Percentiles rank a stretch among this genome's conserved stretches.
phyloP scores from a whole-genome alignment of 495 filamentous ascomycete species.

The Neurospora sp. region DNA sequence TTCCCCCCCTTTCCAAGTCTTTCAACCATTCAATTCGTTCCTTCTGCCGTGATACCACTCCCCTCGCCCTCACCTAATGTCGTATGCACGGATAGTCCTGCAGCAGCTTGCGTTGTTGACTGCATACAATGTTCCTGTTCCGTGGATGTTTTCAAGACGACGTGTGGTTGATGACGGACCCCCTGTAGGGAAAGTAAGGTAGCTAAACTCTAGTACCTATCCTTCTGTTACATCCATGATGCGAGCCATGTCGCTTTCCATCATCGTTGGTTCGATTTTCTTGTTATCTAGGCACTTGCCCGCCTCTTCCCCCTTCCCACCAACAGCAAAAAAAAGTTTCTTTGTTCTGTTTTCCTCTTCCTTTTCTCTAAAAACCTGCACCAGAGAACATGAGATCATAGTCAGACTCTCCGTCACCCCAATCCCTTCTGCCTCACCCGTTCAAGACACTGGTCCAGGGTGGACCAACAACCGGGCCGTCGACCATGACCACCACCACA shows the following conservation, averaged over 20 bases:
- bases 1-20: neutral
- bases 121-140: neutral
- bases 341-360: neutral
- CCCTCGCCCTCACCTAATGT: no score
- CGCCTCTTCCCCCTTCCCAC: neutral
- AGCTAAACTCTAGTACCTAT: neutral
- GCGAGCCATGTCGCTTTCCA: neutral
- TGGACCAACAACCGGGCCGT: neutral
- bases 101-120: neutral
- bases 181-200: neutral
- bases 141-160: neutral
- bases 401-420: neutral
- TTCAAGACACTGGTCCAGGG: neutral
- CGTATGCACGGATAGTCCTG: neutral
- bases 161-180: neutral
- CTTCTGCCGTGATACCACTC: neutral
- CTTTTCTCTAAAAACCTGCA: neutral
- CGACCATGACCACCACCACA: neutral
- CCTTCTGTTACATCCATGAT: neutral
- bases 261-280: neutral
- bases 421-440: neutral
- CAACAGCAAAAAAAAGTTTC: neutral
- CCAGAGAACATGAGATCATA: neutral
- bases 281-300: neutral
- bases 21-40: neutral